Base-by-base conservation (phyloP, 768 basidiomycete genomes). In the Dioszegia crocea region DNA sequence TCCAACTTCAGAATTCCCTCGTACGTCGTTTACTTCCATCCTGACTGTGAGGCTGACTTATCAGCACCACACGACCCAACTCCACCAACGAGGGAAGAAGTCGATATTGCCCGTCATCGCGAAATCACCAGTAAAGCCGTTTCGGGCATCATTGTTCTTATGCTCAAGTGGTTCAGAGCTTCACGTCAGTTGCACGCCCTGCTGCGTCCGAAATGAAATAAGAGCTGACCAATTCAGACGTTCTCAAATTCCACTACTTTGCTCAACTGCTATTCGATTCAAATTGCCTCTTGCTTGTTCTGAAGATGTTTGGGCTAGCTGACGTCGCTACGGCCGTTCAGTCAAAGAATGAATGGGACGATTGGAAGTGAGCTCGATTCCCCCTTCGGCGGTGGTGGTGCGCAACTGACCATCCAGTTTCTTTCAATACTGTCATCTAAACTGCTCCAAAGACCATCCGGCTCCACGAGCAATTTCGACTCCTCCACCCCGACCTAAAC, bases 251-350 rank as follows among this genome's bases (percentile, higher is more conserved):
- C 73, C 93, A 99, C 76, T 91, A 97, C 76, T 82, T 99, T 23
- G 91, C 91, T n/a, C 92, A 94, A 76, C 84, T 91, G 31, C 80
- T 99, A 8, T 84, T 99, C 43, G 94, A 98, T 67, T 93, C 91
- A 23, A 98, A 98, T 69, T 94, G 92, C 73, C 78, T 97, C 12
- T 80, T 98, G 29, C 81, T 98, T 29, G 89, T 98, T 49, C 79
- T 99, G 67, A 97, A 97, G 80, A 96, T 97, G 87, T 97, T 98
- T 76, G 91, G 93, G n/a, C 76, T 97, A 62, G 89, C 92, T 74
- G 96, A 99, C 73, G 87, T 96, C 2, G 82, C 88, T 0, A 82
- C 82, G 17, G 84, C 87, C 4, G 88, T 99, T 5, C 80, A 89
- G n/a, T 85, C 89, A 9, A 91, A 87, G 75, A 88, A 90, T 26